Evolutionary conservation across 805 yeast genomes (phyloP).

Genomic region (Hyphopichia homilentoma): DNA sequence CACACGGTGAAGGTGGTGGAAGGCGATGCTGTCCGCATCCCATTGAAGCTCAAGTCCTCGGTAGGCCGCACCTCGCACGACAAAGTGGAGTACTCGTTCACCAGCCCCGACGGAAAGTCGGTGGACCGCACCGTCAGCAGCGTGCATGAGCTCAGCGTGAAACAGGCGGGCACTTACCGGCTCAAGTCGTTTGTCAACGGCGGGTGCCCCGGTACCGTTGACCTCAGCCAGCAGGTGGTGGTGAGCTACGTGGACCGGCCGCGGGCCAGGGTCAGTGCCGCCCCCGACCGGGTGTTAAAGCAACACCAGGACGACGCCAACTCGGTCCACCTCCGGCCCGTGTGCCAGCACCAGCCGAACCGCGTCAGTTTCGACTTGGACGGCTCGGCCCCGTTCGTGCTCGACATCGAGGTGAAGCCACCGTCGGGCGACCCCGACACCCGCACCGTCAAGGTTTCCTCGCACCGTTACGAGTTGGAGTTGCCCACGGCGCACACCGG

Average conservation of each 20-base stretch:
- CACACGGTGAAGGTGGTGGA: slow-evolving; percentile 46
- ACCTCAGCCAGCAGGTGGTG: slow-evolving; percentile 13
- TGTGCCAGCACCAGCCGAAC: slow-evolving; percentile 29
- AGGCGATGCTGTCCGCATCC: slow-evolving; percentile 57
- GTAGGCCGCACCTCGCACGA: slow-evolving; percentile 26
- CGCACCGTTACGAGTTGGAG: slow-evolving; percentile 25
- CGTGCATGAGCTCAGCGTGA: slow-evolving; percentile 22
- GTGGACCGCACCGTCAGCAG: slow-evolving; percentile 5
- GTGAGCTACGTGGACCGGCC: slow-evolving; percentile 25
- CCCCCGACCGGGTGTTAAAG: slow-evolving; percentile 9
- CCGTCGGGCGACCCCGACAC: slow-evolving; percentile 51
- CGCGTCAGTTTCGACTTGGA: slow-evolving; percentile 37
- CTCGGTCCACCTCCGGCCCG: slow-evolving; percentile 18
- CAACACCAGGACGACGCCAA: slow-evolving; percentile 23
- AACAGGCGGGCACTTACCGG: slow-evolving; percentile 40
- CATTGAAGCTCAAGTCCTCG: slow-evolving; percentile 40
- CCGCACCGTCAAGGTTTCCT: slow-evolving; percentile 29
- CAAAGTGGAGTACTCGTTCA: slow-evolving; percentile 27
- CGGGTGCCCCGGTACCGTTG: slow-evolving; percentile 43
- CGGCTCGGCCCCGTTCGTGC: slow-evolving; percentile 65
- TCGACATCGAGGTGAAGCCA: slow-evolving; percentile 58
- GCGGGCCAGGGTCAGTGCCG: slow-evolving; percentile 13
- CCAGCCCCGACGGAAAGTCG: slow-evolving; percentile 15
- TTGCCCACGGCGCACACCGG: slow-evolving; percentile 51
- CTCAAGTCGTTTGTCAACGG: slow-evolving; percentile 37